phyloP scores from a whole-genome alignment of 2,329 filamentous ascomycete genomes.

The Dactylonectria estremocensis region DNA sequence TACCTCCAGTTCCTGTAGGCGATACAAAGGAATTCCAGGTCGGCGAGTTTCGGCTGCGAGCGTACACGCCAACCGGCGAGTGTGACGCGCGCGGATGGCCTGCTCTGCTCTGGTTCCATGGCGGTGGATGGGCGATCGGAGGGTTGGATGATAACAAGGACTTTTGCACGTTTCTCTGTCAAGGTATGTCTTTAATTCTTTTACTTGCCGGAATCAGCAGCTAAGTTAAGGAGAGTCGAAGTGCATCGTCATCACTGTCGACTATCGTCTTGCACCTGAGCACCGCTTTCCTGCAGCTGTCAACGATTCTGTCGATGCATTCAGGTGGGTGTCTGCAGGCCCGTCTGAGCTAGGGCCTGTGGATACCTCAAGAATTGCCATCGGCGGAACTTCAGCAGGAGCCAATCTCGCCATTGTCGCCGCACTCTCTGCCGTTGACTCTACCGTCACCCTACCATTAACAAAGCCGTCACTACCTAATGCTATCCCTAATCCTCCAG shows the following conservation, averaged over 20 bases:
- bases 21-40: slow-evolving; percentile 43
- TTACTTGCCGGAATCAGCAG: neutral
- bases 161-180: slow-evolving; percentile 49
- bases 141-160: slow-evolving; percentile 50
- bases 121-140: slow-evolving; percentile 55
- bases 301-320: slow-evolving; percentile 45
- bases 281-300: slow-evolving; percentile 49
- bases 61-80: slow-evolving; percentile 45
- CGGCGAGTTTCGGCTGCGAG: slow-evolving; percentile 41
- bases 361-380: slow-evolving; percentile 37
- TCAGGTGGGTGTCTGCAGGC: slow-evolving; percentile 42
- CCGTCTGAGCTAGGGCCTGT: slow-evolving; percentile 35
- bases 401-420: slow-evolving; percentile 29
- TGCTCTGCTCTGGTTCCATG: slow-evolving; percentile 53
- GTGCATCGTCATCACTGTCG: slow-evolving; percentile 46
- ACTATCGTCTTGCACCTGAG: slow-evolving; percentile 52
- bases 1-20: slow-evolving; percentile 40
- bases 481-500: neutral
- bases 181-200: slow-evolving; percentile 25
- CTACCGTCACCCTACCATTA: neutral
- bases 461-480: slow-evolving; percentile 14
- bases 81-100: slow-evolving; percentile 47
- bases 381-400: slow-evolving; percentile 48
- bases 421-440: slow-evolving; percentile 6
- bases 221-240: slow-evolving; percentile 22